Conservation (phyloP, 2,329 filamentous ascomycete species). For the Fusarium sp. region DNA sequence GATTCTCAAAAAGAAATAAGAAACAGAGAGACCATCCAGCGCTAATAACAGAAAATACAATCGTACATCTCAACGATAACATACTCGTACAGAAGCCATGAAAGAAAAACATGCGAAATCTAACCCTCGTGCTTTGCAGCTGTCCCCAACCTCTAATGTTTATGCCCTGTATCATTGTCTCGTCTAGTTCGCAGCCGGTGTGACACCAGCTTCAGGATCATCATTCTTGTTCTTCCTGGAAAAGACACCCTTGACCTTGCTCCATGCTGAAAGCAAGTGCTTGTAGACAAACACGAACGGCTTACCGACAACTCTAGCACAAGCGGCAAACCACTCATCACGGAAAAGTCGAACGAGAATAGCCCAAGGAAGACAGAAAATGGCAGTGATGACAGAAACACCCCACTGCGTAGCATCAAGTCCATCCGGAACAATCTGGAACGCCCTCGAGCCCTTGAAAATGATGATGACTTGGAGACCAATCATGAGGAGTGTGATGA, state of each 20-base stretch:
- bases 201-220: neutral
- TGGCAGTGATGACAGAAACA: neutral
- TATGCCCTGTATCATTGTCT: neutral
- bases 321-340: neutral
- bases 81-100: neutral
- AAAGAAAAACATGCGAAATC: neutral
- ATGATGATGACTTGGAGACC: conserved; percentile 65
- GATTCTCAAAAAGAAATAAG: neutral
- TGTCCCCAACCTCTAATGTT: neutral
- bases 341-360: neutral
- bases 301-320: neutral
- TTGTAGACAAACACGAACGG: neutral
- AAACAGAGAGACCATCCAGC: neutral
- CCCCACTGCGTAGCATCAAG: neutral
- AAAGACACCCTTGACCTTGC: neutral
- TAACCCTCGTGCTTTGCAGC: neutral
- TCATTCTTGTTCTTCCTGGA: neutral
- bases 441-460: conserved; percentile 55
- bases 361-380: neutral
- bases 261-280: neutral
- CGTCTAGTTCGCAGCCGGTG: neutral
- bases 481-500: conserved; percentile 65
- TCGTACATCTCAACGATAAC: neutral
- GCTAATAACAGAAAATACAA: neutral
- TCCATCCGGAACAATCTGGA: neutral